Base-by-base conservation (phyloP, 768 basidiomycete species). In the Clathrus columnatus region DNA sequence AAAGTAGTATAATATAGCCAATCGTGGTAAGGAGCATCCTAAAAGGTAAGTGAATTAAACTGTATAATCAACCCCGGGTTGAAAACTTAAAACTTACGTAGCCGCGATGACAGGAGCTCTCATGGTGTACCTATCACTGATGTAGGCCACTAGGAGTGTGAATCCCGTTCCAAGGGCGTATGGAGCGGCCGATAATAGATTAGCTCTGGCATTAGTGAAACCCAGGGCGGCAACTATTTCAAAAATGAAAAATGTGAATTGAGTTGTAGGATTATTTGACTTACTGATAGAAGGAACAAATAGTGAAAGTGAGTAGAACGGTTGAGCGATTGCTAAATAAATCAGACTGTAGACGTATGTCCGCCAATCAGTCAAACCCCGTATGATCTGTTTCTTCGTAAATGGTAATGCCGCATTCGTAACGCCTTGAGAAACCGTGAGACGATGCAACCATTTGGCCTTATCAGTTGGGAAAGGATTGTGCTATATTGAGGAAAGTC, bases 211-310 rank as follows among this genome's bases (percentile, higher is more conserved):
- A 59, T 61, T 56, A 5, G 56, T 60, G 29, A 52, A 60, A 17
- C 73, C 74, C 10, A 75, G 66, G 7, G 61, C 61, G 5, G 65
- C 60, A 49, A 57, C 56, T 57, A 23, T 8, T 18, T 7, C 27
- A 57, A n/a, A 36, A n/a, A 5, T n/a, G n/a, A 11, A 51, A 51
- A 18, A 21, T 4, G 21, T 49, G 17, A 8, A 26, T 54, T 14
- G 18, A 21, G 5, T 18, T 16, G 54, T 7, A 50, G 27, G 45
- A 36, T 20, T 17, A 27, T 23, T 21, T 29, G 21, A 36, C 49
- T 50, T 47, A 51, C 73, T 70, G 63, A 74, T 70, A n/a, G 71
- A 69, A 0, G 74, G 74, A 0, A 66, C 64, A 65, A 75, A 74
- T 27, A 75, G 59, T 7, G 63, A 57, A 26, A 65, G 60, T n/a